These are phyloP conservation scores for Phlebopus sp. DNA, from an alignment of 1,284 basidiomycete genomes.

Conservation along the genomic window DNA sequence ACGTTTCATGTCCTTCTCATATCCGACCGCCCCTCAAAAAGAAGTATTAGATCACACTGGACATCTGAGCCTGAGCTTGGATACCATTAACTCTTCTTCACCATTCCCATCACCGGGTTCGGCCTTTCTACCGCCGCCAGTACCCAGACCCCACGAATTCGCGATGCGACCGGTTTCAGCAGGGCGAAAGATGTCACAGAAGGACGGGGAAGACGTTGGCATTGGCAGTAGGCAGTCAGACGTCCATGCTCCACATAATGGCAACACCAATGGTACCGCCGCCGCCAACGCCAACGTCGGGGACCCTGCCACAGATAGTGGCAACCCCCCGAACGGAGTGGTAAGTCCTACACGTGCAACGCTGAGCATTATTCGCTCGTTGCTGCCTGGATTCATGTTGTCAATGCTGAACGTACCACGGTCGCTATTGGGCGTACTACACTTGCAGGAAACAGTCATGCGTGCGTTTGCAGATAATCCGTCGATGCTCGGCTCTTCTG, in stretches of 20 bases:
- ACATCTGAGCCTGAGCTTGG: slow-evolving; percentile 21
- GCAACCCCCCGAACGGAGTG: slow-evolving; percentile 19
- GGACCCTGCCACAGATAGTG: background rate
- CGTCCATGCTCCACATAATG: slow-evolving; percentile 2
- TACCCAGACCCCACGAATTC: slow-evolving; percentile 62
- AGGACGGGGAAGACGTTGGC: slow-evolving; percentile 13
- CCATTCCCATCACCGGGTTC: slow-evolving; percentile 69
- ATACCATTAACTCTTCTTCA: slow-evolving; percentile 45
- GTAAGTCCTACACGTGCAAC: slow-evolving; percentile 26
- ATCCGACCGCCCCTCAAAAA: background rate
- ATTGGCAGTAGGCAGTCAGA: background rate
- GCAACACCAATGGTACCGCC: slow-evolving; percentile 4
- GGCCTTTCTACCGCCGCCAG: slow-evolving; percentile 63
- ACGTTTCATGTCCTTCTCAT: background rate
- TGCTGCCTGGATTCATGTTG: slow-evolving; percentile 26
- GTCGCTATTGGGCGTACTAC: slow-evolving; percentile 22
- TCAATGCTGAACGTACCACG: slow-evolving; percentile 29
- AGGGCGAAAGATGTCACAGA: slow-evolving; percentile 29
- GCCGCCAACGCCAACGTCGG: slow-evolving; percentile 2
- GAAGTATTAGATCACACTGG: slow-evolving; percentile 3
- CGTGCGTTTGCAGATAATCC: slow-evolving; percentile 2
- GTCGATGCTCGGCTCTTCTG: background rate
- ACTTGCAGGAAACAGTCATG: slow-evolving; percentile 22
- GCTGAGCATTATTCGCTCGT: slow-evolving; percentile 22
- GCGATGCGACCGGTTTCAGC: slow-evolving; percentile 45